Conservation (phyloP, 768 basidiomycete genomes). For the Termitomyces sp. region DNA sequence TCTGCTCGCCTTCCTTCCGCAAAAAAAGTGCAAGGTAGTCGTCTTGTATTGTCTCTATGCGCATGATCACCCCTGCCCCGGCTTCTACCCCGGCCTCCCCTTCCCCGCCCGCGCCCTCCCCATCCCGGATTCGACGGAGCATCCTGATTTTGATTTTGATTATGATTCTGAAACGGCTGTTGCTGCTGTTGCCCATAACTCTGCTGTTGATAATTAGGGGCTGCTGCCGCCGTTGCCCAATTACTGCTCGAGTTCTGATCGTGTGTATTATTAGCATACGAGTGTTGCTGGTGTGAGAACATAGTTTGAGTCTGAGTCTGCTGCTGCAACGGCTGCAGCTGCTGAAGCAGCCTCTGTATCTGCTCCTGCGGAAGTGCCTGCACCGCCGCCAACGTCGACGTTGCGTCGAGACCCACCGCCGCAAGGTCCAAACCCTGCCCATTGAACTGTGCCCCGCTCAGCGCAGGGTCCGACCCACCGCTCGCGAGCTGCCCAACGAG, state of each 20-base stretch:
- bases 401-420: constrained; percentile 39
- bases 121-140: constrained; percentile 25
- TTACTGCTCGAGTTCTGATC: constrained; percentile 10
- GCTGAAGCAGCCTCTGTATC: constrained; percentile 54
- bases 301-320: constrained; percentile 14
- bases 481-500: constrained; percentile 59
- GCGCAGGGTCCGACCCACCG: constrained; percentile 31
- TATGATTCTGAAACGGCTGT: constrained; percentile 41
- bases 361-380: constrained; percentile 50
- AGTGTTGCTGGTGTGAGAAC: constrained; percentile 3
- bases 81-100: constrained; percentile 44
- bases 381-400: constrained; percentile 36
- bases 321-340: constrained; percentile 21
- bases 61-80: constrained; percentile 39
- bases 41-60: constrained; percentile 78
- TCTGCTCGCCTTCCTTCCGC: constrained; percentile 86
- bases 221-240: not conserved
- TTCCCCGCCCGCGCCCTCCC: constrained; percentile 51
- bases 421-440: constrained; percentile 27
- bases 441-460: constrained; percentile 27
- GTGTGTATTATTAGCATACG: constrained; percentile 9
- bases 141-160: constrained; percentile 9
- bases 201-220: constrained; percentile 19
- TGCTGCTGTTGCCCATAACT: constrained; percentile 42
- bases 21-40: constrained; percentile 81